These are phyloP conservation scores for Crithidia expoeki DNA, from an alignment of 208 protist genomes.

Conservation along the genomic window DNA sequence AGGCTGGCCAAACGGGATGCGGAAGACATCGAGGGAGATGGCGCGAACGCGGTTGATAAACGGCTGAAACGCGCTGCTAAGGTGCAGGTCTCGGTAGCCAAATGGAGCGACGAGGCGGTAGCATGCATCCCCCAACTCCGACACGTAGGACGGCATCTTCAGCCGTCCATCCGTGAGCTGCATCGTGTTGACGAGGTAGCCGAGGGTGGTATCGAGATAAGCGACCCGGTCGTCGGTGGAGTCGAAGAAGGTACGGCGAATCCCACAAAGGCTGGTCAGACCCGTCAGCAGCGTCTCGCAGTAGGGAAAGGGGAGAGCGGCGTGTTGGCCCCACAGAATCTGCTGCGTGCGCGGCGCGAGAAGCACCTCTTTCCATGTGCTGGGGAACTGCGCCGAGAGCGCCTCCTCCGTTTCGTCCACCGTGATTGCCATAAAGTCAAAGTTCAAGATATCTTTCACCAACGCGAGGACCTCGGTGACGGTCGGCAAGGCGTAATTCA, in stretches of 20 bases:
- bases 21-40: slow-evolving; percentile 69
- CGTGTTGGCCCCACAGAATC: slow-evolving; percentile 79
- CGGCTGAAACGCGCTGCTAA: slow-evolving; percentile 41
- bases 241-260: slow-evolving; percentile 84
- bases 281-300: slow-evolving; percentile 66
- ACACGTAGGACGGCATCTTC: slow-evolving; percentile 71
- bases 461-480: slow-evolving; percentile 54
- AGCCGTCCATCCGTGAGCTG: slow-evolving; percentile 58
- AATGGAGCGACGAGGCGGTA: slow-evolving; percentile 63
- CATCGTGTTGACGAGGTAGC: slow-evolving; percentile 38
- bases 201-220: slow-evolving; percentile 63
- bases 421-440: slow-evolving; percentile 87
- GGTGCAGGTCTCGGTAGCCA: slow-evolving; percentile 77
- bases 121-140: slow-evolving; percentile 58
- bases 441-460: slow-evolving; percentile 65
- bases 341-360: slow-evolving; percentile 50
- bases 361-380: slow-evolving; percentile 65
- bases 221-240: slow-evolving; percentile 58
- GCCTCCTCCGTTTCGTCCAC: slow-evolving; percentile 86
- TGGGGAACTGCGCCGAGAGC: slow-evolving; percentile 72
- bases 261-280: slow-evolving; percentile 69
- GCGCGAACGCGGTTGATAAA: slow-evolving; percentile 49
- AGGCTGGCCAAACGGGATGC: slow-evolving; percentile 68
- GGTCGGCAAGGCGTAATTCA: slow-evolving; percentile 33
- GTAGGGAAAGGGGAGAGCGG: slow-evolving; percentile 65